A percentile compares a stretch with the other conserved stretches of the same genome.
phyloP scores from a whole-genome alignment of 2,329 filamentous ascomycete species.

The Dichotomopilus funicola region DNA sequence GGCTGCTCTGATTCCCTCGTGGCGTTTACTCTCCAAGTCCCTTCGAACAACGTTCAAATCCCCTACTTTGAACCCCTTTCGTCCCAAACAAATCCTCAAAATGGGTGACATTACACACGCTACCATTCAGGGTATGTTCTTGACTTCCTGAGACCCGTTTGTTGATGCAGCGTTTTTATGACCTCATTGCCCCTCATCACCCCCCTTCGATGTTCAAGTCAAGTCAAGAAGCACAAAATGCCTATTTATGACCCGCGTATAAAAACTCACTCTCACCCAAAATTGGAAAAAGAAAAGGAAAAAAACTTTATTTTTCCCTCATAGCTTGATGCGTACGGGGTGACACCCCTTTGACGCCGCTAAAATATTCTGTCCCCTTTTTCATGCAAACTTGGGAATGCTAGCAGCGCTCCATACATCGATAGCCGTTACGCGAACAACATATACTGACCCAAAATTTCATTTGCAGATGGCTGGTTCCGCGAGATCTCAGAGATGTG shows the following conservation, averaged over 20 bases:
- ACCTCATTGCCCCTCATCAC: not conserved
- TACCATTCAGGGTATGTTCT: conserved; percentile 51
- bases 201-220: not conserved
- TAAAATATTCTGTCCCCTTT: no score
- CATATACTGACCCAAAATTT: not conserved
- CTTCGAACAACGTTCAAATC: conserved; percentile 4
- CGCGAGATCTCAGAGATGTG: conserved; percentile 98
- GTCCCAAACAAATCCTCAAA: conserved; percentile 23
- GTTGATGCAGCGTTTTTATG: not conserved
- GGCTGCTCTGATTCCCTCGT: conserved; percentile 12
- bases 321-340: not conserved
- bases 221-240: no score
- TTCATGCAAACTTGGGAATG: no score
- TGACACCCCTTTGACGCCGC: no score
- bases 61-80: not conserved
- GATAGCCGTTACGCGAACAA: no score
- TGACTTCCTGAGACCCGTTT: not conserved
- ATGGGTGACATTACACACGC: conserved; percentile 52
- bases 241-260: no score
- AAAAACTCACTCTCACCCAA: not conserved
- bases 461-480: conserved; percentile 90
- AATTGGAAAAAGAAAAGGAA: not conserved
- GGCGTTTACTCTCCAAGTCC: conserved; percentile 13
- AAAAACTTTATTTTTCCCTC: not conserved
- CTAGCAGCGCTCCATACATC: no score